Base-by-base conservation (phyloP, 805 yeast species). In the Tetrapisispora nanseiensis region DNA sequence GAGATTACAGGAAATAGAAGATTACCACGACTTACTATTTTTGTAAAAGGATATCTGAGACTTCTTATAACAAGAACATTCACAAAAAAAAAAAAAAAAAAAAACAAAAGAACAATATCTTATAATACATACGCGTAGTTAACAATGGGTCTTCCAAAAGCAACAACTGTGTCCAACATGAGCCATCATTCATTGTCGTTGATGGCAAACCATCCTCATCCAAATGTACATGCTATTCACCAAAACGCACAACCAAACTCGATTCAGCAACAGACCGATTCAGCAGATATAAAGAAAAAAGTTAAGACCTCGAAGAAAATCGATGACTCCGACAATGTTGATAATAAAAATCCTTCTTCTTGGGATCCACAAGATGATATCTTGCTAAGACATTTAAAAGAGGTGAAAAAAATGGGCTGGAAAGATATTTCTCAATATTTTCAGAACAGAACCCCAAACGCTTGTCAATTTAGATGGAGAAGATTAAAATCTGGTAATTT, bases 401-500 rank as follows among this genome's bases (percentile, higher is more conserved):
- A 86, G 59, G 78, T 78, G 47, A 84, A 80, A 58, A 83, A 82
- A 57, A 70, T 85, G 51, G 95, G 95, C 1, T 86, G 95, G 95
- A 78, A 86, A 60, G 95, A 86, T 50, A 85, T 86, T 39, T 80
- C 92, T 1, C 71, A 79, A 27, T 83, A 82, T 55, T 86, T 86
- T 61, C 72, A 76, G 33, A 81, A 81, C 58, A 68, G 95, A 56
- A 86, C 95, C 2, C 87, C 94, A 29, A 86, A 84, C 57, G 94
- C 94, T 2, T 84, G 95, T 54, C 94, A 84, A 63, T 84, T 84
- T 57, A 74, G 95, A 51, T 86, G 95, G 95, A 73, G 95, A 59
- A 65, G 95, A 48, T 65, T 79, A 37, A 74, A 67, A 47, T 66
- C 70, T 1, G 72, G 72, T 1, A 61, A 66, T 20, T 48, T 68